Percentiles rank a stretch among this genome's conserved stretches.
phyloP scores from a whole-genome alignment of 306 rosid genomes.

The barrel medic (Medicago truncatula) region DNA sequence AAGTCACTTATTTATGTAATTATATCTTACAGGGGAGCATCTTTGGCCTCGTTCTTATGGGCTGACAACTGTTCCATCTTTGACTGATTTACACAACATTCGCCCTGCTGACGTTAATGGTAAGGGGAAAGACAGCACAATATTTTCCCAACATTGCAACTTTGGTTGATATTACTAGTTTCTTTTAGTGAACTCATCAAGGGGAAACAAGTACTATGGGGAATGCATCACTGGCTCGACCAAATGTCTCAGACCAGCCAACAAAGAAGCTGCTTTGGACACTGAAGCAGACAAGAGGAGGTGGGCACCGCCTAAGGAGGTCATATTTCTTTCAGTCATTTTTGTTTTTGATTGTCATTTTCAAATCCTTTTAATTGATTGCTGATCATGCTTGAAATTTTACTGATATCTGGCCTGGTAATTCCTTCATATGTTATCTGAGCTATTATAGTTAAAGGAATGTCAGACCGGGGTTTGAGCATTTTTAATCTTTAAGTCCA shows the following conservation, averaged over 20 bases:
- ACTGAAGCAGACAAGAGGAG: conserved; percentile 73
- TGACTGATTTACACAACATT: conserved; percentile 78
- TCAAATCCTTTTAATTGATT: neutral
- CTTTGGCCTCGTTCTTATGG: conserved; percentile 90
- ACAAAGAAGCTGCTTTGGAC: conserved; percentile 75
- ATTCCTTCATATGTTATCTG: neutral
- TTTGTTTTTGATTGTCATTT: conserved; percentile 4
- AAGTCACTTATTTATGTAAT: conserved; percentile 20
- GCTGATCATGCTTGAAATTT: neutral
- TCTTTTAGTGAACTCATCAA: conserved; percentile 69
- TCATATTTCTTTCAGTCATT: conserved; percentile 31
- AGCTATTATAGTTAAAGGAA: neutral
- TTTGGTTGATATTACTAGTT: conserved; percentile 41
- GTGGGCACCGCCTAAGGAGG: conserved; percentile 78
- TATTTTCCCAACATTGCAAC: conserved; percentile 19
- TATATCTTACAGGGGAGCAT: conserved; percentile 65
- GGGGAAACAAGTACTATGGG: conserved; percentile 81
- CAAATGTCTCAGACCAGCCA: conserved; percentile 74
- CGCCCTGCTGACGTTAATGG: conserved; percentile 77
- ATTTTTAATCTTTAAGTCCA: neutral
- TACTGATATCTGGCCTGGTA: neutral
- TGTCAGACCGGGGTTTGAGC: neutral
- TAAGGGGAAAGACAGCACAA: conserved; percentile 41
- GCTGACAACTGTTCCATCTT: conserved; percentile 56
- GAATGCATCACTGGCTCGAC: conserved; percentile 54